These are phyloP conservation scores for Lablab purpureus DNA, from an alignment of 306 rosid genomes.

Conservation along the genomic window DNA sequence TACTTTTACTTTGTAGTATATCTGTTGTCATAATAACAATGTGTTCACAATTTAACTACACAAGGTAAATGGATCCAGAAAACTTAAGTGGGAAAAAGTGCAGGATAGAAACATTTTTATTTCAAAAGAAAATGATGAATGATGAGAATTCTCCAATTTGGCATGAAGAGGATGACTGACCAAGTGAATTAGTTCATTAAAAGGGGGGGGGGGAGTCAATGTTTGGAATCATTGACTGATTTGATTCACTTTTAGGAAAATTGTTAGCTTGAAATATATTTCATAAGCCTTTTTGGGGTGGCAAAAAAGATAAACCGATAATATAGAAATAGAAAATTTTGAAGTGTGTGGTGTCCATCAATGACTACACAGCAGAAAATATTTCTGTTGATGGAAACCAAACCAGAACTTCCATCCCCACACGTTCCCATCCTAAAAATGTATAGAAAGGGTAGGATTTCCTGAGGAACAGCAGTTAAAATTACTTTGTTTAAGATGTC, in stretches of 20 bases:
- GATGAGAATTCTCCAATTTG: not conserved
- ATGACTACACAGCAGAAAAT: not conserved
- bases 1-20: not conserved
- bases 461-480: not conserved
- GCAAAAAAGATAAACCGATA: not conserved
- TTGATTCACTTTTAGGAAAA: not conserved
- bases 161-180: not conserved
- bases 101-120: not conserved
- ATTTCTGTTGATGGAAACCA: not conserved
- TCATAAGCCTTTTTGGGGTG: not conserved
- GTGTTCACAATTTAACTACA: slow-evolving; percentile 3
- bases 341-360: not conserved
- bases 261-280: not conserved
- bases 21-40: not conserved
- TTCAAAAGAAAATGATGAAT: slow-evolving; percentile 12
- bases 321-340: not conserved
- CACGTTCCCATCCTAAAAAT: not conserved
- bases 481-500: slow-evolving; percentile 1
- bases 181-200: not conserved
- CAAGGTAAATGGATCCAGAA: slow-evolving; percentile 3
- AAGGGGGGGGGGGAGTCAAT: no score
- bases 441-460: not conserved
- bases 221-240: slow-evolving; percentile 1
- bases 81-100: not conserved
- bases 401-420: slow-evolving; percentile 14